A percentile compares a stretch with the other conserved stretches of the same genome.
Conservation (phyloP, 108 stramenopile genomes). For the Mediolabrus comicus region DNA sequence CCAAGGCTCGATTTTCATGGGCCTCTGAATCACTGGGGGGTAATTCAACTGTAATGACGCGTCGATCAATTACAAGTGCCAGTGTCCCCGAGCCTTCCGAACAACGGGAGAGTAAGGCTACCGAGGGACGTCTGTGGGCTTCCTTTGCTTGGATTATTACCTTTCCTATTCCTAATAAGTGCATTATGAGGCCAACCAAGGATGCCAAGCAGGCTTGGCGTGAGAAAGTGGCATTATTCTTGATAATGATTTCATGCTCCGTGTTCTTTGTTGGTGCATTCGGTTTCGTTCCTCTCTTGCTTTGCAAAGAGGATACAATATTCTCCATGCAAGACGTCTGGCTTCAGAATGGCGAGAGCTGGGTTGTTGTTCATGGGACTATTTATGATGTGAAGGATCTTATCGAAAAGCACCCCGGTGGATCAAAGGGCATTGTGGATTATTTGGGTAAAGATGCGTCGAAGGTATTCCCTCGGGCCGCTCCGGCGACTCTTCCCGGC, state of each 20-base stretch:
- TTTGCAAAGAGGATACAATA: slow-evolving; percentile 41
- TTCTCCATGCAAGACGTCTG: slow-evolving; percentile 42
- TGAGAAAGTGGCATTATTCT: slow-evolving; percentile 38
- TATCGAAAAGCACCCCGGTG: slow-evolving; percentile 55
- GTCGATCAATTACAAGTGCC: slow-evolving; percentile 28
- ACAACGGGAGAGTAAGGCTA: background rate
- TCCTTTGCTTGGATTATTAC: slow-evolving; percentile 38
- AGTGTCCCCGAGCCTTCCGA: slow-evolving; percentile 41
- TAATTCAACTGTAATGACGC: slow-evolving; percentile 43
- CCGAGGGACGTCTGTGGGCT: slow-evolving; percentile 29
- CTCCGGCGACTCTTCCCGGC: slow-evolving; percentile 46
- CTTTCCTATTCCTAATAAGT: slow-evolving; percentile 43
- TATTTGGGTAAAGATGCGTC: slow-evolving; percentile 58
- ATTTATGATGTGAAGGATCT: slow-evolving; percentile 59
- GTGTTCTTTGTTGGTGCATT: slow-evolving; percentile 49
- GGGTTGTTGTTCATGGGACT: slow-evolving; percentile 43
- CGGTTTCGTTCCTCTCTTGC: slow-evolving; percentile 48
- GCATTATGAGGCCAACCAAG: slow-evolving; percentile 39
- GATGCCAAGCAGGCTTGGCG: slow-evolving; percentile 59
- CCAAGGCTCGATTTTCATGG: slow-evolving; percentile 52
- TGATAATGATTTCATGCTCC: slow-evolving; percentile 11
- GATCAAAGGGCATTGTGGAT: slow-evolving; percentile 47
- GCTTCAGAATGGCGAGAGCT: slow-evolving; percentile 45
- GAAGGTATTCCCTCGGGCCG: slow-evolving; percentile 53
- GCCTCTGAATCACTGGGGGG: slow-evolving; percentile 31